Conservation (phyloP, 371 early-diverging fungal genomes). For the Mortierella sp. region DNA sequence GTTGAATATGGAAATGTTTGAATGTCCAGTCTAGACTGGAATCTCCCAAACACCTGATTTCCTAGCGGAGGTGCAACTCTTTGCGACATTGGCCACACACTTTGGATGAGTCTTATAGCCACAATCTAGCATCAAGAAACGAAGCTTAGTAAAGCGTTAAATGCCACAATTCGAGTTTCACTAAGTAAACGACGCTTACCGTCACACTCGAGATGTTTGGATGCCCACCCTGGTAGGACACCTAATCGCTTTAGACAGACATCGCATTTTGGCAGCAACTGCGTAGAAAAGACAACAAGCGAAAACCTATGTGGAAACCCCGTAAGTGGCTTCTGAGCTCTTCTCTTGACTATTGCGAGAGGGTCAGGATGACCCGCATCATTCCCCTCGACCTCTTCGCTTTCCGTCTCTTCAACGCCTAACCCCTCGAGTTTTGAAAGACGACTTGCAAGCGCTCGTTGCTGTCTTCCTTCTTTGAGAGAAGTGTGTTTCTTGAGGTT, state of each 20-base stretch:
- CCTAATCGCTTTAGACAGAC: conserved; percentile 46
- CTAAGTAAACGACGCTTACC: conserved; percentile 15
- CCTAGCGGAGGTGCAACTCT: conserved; percentile 49
- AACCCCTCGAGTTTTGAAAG: conserved; percentile 8
- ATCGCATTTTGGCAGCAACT: conserved; percentile 48
- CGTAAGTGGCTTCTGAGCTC: conserved; percentile 19
- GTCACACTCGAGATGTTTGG: conserved; percentile 52
- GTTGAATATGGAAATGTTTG: no score
- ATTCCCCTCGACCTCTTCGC: conserved; percentile 1
- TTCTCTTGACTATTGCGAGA: conserved; percentile 19
- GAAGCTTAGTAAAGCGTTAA: neutral
- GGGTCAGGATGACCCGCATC: neutral
- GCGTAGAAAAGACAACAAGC: conserved; percentile 36
- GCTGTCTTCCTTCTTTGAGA: conserved; percentile 43
- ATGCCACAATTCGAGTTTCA: neutral
- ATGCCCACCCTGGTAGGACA: conserved; percentile 47
- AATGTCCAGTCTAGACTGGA: conserved; percentile 15
- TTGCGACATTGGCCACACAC: conserved; percentile 38
- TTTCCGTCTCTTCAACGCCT: neutral
- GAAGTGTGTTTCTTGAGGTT: conserved; percentile 29
- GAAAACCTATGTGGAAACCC: conserved; percentile 53
- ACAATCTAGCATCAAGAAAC: conserved; percentile 27
- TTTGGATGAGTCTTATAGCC: conserved; percentile 46
- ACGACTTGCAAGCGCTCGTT: neutral
- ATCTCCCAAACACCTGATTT: conserved; percentile 51